A percentile compares a stretch with the other conserved stretches of the same genome.
phyloP scores from a whole-genome alignment of 2,329 filamentous ascomycete genomes.

The Scedosporium dehoogii region DNA sequence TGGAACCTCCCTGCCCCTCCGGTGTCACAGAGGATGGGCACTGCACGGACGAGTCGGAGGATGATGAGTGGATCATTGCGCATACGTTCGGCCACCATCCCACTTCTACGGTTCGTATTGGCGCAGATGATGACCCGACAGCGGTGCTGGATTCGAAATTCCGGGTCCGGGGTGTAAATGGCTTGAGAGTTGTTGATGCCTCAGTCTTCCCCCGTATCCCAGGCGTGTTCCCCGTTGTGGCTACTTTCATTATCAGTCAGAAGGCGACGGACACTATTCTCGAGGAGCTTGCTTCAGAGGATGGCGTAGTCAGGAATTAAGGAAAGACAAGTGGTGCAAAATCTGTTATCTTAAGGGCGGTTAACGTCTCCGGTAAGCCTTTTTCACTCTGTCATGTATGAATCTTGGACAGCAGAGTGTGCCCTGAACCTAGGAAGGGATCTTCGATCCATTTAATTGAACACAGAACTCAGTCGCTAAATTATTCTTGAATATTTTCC shows the following conservation, averaged over 20 bases:
- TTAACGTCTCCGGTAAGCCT: too few relatives aligned
- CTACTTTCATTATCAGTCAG: conserved; percentile 46
- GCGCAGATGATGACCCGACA: conserved; percentile 38
- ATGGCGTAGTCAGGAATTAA: not conserved
- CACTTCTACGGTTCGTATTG: conserved; percentile 44
- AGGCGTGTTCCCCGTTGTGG: conserved; percentile 37
- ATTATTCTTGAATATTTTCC: too few relatives aligned
- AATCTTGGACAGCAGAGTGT: too few relatives aligned
- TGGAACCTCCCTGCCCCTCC: conserved; percentile 12
- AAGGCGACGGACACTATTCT: conserved; percentile 32
- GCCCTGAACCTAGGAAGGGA: too few relatives aligned
- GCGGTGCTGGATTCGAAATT: conserved; percentile 47
- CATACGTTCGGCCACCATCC: conserved; percentile 47
- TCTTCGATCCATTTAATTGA: too few relatives aligned
- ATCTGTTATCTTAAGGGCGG: not conserved
- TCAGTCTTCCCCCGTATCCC: conserved; percentile 39
- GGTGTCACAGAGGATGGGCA: conserved; percentile 11
- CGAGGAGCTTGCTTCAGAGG: not conserved
- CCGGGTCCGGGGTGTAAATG: conserved; percentile 41
- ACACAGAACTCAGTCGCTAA: too few relatives aligned
- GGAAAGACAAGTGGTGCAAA: not conserved
- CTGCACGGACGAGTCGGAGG: conserved; percentile 22
- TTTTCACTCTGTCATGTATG: too few relatives aligned
- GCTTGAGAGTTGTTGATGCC: conserved; percentile 49
- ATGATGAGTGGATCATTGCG: conserved; percentile 29